Percentiles rank a stretch among this genome's conserved stretches.
Evolutionary conservation across 441 rosid species (phyloP).

Genomic region (Jatropha multifida): DNA sequence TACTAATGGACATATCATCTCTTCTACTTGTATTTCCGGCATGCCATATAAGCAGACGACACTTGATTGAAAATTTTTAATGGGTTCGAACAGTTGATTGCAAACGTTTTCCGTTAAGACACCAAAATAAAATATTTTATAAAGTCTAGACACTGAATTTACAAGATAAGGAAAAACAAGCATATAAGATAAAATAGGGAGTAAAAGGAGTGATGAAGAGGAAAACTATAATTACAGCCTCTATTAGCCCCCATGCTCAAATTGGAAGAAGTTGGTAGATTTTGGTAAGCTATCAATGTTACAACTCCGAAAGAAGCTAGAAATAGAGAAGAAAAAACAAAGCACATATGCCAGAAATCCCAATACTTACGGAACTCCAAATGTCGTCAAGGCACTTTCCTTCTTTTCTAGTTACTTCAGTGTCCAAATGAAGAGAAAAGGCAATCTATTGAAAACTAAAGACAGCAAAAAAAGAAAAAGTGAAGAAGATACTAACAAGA

Average conservation of each 20-base stretch:
- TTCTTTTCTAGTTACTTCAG: constrained; percentile 11
- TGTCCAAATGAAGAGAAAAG: background rate
- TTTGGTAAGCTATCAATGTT: background rate
- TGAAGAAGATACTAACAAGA: constrained; percentile 64
- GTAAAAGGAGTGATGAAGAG: background rate
- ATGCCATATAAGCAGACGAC: no score
- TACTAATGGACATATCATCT: no score
- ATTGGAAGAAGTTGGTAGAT: background rate
- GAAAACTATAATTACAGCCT: background rate
- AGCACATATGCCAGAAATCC: background rate
- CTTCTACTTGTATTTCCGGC: no score
- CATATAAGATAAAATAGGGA: background rate
- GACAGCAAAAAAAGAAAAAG: constrained; percentile 18
- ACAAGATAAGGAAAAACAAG: no score
- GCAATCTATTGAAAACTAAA: background rate
- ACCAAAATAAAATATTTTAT: no score
- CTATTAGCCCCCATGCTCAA: background rate
- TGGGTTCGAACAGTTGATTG: no score
- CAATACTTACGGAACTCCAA: background rate
- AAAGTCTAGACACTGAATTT: no score
- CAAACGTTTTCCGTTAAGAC: no score
- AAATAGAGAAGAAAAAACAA: background rate
- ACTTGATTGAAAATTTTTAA: no score
- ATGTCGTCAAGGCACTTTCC: background rate
- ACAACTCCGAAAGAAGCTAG: background rate